Conservation (phyloP, 805 yeast species). For the Myxozyma neotropica region DNA sequence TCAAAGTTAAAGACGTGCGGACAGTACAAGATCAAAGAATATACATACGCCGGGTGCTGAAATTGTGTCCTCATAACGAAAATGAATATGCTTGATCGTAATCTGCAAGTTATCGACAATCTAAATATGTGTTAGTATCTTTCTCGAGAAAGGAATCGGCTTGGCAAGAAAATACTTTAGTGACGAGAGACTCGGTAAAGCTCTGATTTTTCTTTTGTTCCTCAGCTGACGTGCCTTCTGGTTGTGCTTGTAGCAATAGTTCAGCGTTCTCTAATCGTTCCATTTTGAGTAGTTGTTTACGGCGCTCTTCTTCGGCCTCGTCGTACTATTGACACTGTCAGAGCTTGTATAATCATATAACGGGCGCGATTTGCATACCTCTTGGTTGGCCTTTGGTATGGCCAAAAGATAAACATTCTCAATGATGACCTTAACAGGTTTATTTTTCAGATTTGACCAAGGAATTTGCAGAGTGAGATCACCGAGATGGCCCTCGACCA, state of each 20-base stretch:
- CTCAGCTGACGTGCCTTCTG: slow-evolving; percentile 41
- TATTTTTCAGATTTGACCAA: slow-evolving; percentile 90
- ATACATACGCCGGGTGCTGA: slow-evolving; percentile 57
- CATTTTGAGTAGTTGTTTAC: slow-evolving; percentile 66
- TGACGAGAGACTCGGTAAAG: slow-evolving; percentile 81
- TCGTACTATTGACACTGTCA: slow-evolving; percentile 45
- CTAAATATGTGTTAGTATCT: slow-evolving; percentile 4
- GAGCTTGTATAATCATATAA: neutral
- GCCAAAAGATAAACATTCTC: slow-evolving; percentile 87
- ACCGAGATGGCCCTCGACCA: slow-evolving; percentile 87
- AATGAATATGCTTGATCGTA: slow-evolving; percentile 85
- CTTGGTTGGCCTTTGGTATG: slow-evolving; percentile 65
- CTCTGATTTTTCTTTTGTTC: slow-evolving; percentile 62
- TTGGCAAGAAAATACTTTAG: slow-evolving; percentile 57
- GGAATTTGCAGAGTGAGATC: slow-evolving; percentile 89
- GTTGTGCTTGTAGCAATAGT: slow-evolving; percentile 48
- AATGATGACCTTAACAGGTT: slow-evolving; percentile 85
- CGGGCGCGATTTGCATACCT: neutral
- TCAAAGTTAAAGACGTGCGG: neutral
- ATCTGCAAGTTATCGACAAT: slow-evolving; percentile 84
- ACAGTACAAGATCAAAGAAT: neutral
- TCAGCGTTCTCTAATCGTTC: slow-evolving; percentile 69
- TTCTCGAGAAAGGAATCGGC: neutral
- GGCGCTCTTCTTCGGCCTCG: slow-evolving; percentile 60
- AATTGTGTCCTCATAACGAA: slow-evolving; percentile 83